phyloP scores from a whole-genome alignment of 139 green algal species.

The Gonium pectorale region DNA sequence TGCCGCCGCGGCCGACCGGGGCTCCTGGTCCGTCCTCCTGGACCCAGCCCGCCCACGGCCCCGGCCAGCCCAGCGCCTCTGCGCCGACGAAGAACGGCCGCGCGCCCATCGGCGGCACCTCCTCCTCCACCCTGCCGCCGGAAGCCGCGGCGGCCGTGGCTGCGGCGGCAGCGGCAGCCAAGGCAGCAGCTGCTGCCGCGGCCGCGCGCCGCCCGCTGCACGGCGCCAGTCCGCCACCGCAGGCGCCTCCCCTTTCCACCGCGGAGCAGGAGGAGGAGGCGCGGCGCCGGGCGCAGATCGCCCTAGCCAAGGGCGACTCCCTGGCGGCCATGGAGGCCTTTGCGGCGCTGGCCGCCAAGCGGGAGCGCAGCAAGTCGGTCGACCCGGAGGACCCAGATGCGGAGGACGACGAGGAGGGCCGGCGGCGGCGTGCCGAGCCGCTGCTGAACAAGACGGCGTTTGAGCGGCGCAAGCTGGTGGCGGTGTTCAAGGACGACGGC shows the following conservation, averaged over 20 bases:
- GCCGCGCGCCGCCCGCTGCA: conserved; percentile 2
- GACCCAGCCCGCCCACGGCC: background rate
- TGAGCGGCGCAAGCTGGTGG: conserved; percentile 69
- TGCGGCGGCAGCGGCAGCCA: background rate
- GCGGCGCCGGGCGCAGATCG: conserved; percentile 11
- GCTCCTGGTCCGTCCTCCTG: background rate
- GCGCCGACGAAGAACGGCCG: background rate
- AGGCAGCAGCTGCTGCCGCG: background rate
- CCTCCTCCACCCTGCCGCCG: background rate
- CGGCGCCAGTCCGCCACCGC: background rate
- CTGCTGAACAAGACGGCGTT: conserved; percentile 77
- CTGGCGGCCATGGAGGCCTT: conserved; percentile 77
- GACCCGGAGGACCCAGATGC: conserved; percentile 29
- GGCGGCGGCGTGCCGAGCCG: conserved; percentile 9
- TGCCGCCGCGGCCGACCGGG: background rate
- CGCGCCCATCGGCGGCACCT: background rate
- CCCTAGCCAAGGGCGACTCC: conserved; percentile 47
- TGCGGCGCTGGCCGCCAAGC: conserved; percentile 59
- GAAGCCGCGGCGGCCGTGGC: conserved; percentile 10
- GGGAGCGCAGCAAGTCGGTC: background rate
- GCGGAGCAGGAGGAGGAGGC: conserved; percentile 24
- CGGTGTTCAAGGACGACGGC: conserved; percentile 77
- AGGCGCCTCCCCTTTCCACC: background rate
- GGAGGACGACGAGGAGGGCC: conserved; percentile 54
- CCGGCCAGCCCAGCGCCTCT: conserved; percentile 22